Base-by-base conservation (phyloP, 2,329 filamentous ascomycete species). In the Colletotrichum destructivum region DNA sequence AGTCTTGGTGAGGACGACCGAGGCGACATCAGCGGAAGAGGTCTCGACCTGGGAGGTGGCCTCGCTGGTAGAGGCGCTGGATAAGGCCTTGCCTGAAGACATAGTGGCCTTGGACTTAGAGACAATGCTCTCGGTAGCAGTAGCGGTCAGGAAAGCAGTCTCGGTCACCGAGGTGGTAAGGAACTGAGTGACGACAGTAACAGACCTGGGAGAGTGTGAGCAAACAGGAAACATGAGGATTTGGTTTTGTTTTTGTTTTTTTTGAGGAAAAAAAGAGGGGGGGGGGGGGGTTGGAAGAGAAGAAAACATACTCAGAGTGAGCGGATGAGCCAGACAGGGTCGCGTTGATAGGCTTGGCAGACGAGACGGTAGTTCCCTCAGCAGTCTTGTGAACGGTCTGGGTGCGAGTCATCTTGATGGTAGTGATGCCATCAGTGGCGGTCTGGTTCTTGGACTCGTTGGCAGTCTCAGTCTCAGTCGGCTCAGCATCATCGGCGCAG, bases 1-100 rank as follows among this genome's bases (percentile, higher is more conserved):
- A 16, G 71, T 74, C 63, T 72, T 54, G 38, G 73, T 74, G 18
- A 70, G 46, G 13, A 72, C 38, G 52, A 72, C 60, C 16, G 65
- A 65, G 35, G 42, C 63, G 54, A 59, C 21, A 12, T 67, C 56
- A 44, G 23, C 49, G 15, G 65, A 68, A 31, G 68, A 40, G 40
- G 42, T 46, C 64, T 71, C 63, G 31, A 47, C 51, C 38, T 47
- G 31, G 51, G 64, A 49, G 42, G 60, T 26, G 12, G 62, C 47
- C 59, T 57, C 31, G 55, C 38, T 23, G 47, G 35, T 69, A n/a
- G 47, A 26, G 26, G 35, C 38, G 49, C 16, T 38, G 56, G 47
- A 7, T 31, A 21, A 44, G 38, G 26, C 26, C 44, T n/a, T 21
- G 18, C 35, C 49, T 1, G 23, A 54, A 21, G 18, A 42, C 35